Evolutionary conservation across 2,329 filamentous ascomycete genomes (phyloP).

Genomic region (Fusarium dimerum): DNA sequence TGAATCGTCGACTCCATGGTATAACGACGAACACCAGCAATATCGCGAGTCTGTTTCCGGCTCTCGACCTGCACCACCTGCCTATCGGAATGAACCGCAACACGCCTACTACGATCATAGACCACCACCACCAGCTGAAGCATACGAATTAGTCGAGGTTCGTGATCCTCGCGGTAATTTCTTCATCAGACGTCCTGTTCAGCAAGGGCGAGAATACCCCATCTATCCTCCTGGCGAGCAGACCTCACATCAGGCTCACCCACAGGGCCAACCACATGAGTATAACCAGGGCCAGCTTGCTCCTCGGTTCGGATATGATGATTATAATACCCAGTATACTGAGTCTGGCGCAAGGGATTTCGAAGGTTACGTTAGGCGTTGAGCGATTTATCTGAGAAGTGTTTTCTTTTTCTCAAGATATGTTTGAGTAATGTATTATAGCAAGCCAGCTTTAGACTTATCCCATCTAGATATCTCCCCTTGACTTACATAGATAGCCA

Average conservation of each 20-base stretch:
- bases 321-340: constrained; percentile 47
- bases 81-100: constrained; percentile 9
- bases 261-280: neutral
- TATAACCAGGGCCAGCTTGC: neutral
- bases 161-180: constrained; percentile 48
- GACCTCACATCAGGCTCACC: neutral
- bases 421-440: neutral
- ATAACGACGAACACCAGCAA: constrained; percentile 5
- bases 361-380: neutral
- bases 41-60: constrained; percentile 12
- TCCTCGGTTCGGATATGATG: constrained; percentile 32
- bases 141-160: constrained; percentile 49
- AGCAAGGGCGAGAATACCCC: constrained; percentile 27
- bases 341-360: constrained; percentile 18
- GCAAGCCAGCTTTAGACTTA: neutral
- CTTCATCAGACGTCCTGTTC: constrained; percentile 45
- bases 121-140: constrained; percentile 22
- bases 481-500: neutral
- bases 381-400: neutral
- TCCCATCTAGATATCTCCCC: neutral
- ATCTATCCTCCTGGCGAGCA: constrained; percentile 18
- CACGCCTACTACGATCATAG: constrained; percentile 12
- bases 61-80: constrained; percentile 9
- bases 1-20: constrained; percentile 6
- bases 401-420: neutral